phyloP scores from a whole-genome alignment of 164 flowering plant genomes.

The Dillenia suffruticosa region DNA sequence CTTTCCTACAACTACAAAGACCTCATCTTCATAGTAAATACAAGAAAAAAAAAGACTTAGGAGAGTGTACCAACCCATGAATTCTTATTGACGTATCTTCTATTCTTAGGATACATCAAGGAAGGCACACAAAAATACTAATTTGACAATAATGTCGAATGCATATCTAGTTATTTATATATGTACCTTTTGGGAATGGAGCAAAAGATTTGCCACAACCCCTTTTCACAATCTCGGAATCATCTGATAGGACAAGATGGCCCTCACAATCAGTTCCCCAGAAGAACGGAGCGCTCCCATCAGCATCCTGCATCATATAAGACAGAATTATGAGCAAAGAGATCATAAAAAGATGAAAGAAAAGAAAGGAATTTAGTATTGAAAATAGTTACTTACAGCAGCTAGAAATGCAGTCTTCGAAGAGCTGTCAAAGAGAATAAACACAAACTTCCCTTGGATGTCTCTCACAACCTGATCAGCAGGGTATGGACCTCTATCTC shows the following conservation, averaged over 20 bases:
- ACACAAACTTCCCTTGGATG: slow-evolving; percentile 74
- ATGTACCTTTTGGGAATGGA: slow-evolving; percentile 93
- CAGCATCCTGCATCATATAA: slow-evolving; percentile 65
- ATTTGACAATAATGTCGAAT: not conserved
- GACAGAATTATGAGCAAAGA: no score
- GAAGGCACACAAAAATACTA: not conserved
- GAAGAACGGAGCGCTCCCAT: slow-evolving; percentile 83
- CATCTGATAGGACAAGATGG: slow-evolving; percentile 68
- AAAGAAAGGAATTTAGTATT: no score
- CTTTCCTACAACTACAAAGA: no score
- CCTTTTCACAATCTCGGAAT: slow-evolving; percentile 54
- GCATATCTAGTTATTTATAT: not conserved
- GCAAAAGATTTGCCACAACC: slow-evolving; percentile 95
- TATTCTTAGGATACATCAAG: not conserved
- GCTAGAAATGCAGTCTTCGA: slow-evolving; percentile 57
- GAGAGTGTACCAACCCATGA: no score
- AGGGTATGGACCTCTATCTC: slow-evolving; percentile 98
- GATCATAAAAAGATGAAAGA: no score
- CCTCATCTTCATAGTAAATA: no score
- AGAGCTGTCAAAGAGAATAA: slow-evolving; percentile 70
- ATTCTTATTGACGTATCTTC: no score
- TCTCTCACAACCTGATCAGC: slow-evolving; percentile 90
- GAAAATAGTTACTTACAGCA: slow-evolving; percentile 42
- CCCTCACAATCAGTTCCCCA: slow-evolving; percentile 94
- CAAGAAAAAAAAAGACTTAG: not conserved